These are phyloP conservation scores for Phytophthora pseudosyringae DNA, from an alignment of 352 stramenopile genomes.

Conservation along the genomic window DNA sequence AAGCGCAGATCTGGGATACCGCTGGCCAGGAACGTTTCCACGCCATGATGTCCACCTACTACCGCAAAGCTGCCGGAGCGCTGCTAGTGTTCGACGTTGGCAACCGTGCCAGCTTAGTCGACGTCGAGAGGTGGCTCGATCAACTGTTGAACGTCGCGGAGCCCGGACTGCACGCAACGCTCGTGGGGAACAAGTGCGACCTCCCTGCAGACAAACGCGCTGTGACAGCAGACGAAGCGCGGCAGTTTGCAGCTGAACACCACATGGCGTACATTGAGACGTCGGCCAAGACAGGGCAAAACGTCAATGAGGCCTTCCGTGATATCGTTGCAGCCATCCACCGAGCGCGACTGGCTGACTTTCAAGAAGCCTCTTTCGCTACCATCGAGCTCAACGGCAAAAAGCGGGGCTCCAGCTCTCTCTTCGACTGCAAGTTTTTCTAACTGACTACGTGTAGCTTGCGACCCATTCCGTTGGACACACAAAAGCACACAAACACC, in stretches of 20 bases:
- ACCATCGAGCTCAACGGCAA: constrained; percentile 48
- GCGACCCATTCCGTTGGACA: no score
- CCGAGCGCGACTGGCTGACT: constrained; percentile 46
- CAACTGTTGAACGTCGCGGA: constrained; percentile 78
- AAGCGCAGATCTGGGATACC: constrained; percentile 91
- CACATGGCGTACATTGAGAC: constrained; percentile 86
- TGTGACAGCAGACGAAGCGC: constrained; percentile 65
- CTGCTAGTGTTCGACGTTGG: constrained; percentile 84
- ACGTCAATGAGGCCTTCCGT: constrained; percentile 69
- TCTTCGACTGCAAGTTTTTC: constrained; percentile 60
- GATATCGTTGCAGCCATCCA: constrained; percentile 64
- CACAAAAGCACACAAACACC: no score
- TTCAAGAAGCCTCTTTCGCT: constrained; percentile 23
- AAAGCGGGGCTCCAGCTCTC: constrained; percentile 22
- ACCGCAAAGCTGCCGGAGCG: constrained; percentile 79
- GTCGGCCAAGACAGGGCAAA: constrained; percentile 77
- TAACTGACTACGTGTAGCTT: constrained; percentile 3
- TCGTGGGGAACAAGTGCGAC: constrained; percentile 84
- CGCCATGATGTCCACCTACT: constrained; percentile 91
- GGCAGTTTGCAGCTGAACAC: constrained; percentile 66
- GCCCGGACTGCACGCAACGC: constrained; percentile 65
- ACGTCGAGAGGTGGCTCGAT: constrained; percentile 74
- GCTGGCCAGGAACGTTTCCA: constrained; percentile 88
- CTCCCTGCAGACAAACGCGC: constrained; percentile 45
- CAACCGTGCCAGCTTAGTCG: constrained; percentile 57